Evolutionary conservation across 805 yeast genomes (phyloP), one percentile per base, ranked within the genome.

Genomic region (Saccharomycodes ludwigii): DNA sequence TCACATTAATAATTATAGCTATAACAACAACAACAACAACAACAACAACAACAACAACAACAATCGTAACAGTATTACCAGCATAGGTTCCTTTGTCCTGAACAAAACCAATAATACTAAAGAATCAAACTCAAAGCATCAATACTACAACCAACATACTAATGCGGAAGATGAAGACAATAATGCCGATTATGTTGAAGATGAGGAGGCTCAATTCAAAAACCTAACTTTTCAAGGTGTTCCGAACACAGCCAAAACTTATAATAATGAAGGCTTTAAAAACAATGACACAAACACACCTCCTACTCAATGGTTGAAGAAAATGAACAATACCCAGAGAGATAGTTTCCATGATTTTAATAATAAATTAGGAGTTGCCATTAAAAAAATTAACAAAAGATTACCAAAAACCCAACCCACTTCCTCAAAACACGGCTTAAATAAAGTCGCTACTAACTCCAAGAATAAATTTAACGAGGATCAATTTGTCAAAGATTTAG

Each of bases 141-240:
- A n/a, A n/a, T n/a, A n/a, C n/a, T n/a, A n/a, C n/a, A n/a, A n/a
- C n/a, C n/a, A 28, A 12, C 13, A 32, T 10, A 20, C 23, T 18
- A 12, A 24, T 19, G 18, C 16, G 4, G n/a, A 6, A 8, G 12
- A 6, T 14, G 12, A 5, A 19, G 30, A 14, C 10, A 6, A 17
- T 4, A 14, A 28, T 3, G 31, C 30, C 28, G 18, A 27, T 21
- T 18, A 21, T 15, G 29, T 18, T 18, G 33, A 30, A 18, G 52
- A 52, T 33, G 37, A 33, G 4, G 59, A 54, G 27, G 59, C 54
- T 3, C 38, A 31, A 3, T 30, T 37, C 21, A 52, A 50, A 32
- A 53, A 53, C 24, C 34, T 53, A 27, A 40, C 50, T 1, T 50
- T 47, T 32, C 50, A 46, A 31, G 53, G 50, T 4, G 35, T 52